Base-by-base conservation (phyloP, 1,284 basidiomycete species). In the Trichosporon coremiiforme region DNA sequence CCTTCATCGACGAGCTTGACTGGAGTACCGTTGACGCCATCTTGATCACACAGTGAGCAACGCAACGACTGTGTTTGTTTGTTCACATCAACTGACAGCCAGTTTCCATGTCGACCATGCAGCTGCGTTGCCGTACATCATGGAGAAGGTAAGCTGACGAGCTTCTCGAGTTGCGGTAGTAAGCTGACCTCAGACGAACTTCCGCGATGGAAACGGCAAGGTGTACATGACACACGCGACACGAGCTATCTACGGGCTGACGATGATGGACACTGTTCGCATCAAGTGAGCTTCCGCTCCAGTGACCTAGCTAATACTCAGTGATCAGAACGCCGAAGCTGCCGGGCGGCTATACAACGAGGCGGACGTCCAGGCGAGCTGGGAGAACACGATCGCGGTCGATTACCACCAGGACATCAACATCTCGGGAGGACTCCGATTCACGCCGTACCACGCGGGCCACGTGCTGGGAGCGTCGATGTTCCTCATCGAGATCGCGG, bases 181-280 rank as follows among this genome's bases (percentile, higher is more conserved):
- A 25, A 25, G 22, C 65, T 73, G n/a, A 70, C 67, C 2, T 71
- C 77, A 97, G 94, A 98, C 95, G 17, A 97, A 96, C 80, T 98
- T 98, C 82, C 88, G 89, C 78, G 94, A 97, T 77, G 95, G 95
- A 1, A 93, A 92, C 74, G 95, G 95, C 35, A 96, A 96, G 78
- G 93, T 99, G 38, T 99, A 98, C 85, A 99, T 99, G 96, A 98
- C 97, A 0, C 95, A 98, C 85, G 95, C 96, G 1, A 99, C 96
- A 8, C 99, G 99, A 82, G 96, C 95, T 12, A 89, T 99, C 69
- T 96, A 98, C 85, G 94, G 96, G 72, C 94, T 98, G 82, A 94
- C 98, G 86, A 99, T 99, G 96, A 94, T 96, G 83, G 96, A 99
- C 82, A 98, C 94, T 81, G 93, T 98, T 72, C 90, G 95, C 64